Base-by-base conservation (phyloP, 2,329 filamentous ascomycete genomes). In the Delphinella strobiligena region DNA sequence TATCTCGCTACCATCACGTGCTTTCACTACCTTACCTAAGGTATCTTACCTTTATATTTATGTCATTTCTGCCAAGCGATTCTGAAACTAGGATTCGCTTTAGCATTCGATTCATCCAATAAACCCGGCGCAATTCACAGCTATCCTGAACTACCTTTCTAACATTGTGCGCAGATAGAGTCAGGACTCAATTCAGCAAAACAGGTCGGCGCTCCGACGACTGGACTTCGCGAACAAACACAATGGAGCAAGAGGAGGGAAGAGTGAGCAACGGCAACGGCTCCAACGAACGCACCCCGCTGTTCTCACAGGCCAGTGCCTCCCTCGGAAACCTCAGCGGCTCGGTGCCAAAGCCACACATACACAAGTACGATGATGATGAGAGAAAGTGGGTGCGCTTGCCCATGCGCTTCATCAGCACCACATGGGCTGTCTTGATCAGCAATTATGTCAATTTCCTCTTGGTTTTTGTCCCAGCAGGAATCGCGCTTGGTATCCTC, bases 381-480 rank as follows among this genome's bases (percentile, higher is more conserved):
- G 45, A 52, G 8, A 45, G 54, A 34, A 41, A 47, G 2, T 60
- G 51, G 47, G 52, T 59, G 39, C 47, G 50, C 24, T 58, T 41
- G 31, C 57, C 58, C 17, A 48, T 47, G 44, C 40, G 42, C 29
- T 46, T 63, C 43, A 37, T 54, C 34, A 52, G 56, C 42, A 52
- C 60, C 30, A 59, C 58, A 35, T 69, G 64, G 57, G 49, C 53
- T 45, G 63, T 61, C 11, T 57, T 70, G 37, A 50, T 54, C 36
- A 69, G 66, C 63, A 69, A 67, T 57, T 69, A 69, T 59, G 77
- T 72, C 58, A 89, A 88, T 56, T 71, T 80, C 47, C 68, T 80
- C 39, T 77, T 91, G 47, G 67, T 85, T 44, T 78, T 80, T 53
- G 83, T 87, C 7, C 82, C 82, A 8, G 58, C 84, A 31, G 82